phyloP scores from a whole-genome alignment of 495 filamentous ascomycete genomes.

The Chaetomium cochliodes region DNA sequence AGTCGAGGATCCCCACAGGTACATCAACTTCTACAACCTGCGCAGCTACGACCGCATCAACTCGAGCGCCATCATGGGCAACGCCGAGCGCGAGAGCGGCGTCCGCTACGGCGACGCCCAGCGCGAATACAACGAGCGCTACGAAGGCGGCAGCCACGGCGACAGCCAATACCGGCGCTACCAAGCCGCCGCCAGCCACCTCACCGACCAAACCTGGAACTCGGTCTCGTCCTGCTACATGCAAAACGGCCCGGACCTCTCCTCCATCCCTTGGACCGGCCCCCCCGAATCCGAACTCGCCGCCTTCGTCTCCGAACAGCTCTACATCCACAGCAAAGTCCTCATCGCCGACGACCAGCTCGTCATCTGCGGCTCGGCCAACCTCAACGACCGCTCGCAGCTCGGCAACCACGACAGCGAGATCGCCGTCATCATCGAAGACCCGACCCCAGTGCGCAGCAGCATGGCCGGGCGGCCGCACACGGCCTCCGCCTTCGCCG shows the following conservation, averaged over 20 bases:
- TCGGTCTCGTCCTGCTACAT: conserved; percentile 81
- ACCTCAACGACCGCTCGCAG: conserved; percentile 93
- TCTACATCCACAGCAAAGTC: conserved; percentile 93
- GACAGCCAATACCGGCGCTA: conserved; percentile 57
- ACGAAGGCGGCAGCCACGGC: conserved; percentile 40
- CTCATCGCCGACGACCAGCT: conserved; percentile 88
- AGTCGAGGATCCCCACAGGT: conserved; percentile 64
- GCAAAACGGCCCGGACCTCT: conserved; percentile 73
- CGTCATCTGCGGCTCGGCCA: conserved; percentile 89
- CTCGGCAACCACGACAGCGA: conserved; percentile 76
- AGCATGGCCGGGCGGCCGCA: conserved; percentile 70
- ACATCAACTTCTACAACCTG: conserved; percentile 95
- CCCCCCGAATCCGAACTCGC: conserved; percentile 71
- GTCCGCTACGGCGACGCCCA: conserved; percentile 72
- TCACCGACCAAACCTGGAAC: conserved; percentile 62
- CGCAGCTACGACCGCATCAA: conserved; percentile 93
- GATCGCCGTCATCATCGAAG: conserved; percentile 47
- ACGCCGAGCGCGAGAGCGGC: conserved; percentile 64
- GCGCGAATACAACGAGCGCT: conserved; percentile 60
- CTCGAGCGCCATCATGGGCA: conserved; percentile 59
- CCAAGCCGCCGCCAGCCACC: conserved; percentile 61
- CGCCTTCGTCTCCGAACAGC: conserved; percentile 87
- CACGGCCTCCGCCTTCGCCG: conserved; percentile 75
- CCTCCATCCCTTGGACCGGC: conserved; percentile 76
- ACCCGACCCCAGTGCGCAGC: conserved; percentile 65